Evolutionary conservation across 495 filamentous ascomycete genomes (phyloP).

Genomic region (Tuber microsphaerosporum): DNA sequence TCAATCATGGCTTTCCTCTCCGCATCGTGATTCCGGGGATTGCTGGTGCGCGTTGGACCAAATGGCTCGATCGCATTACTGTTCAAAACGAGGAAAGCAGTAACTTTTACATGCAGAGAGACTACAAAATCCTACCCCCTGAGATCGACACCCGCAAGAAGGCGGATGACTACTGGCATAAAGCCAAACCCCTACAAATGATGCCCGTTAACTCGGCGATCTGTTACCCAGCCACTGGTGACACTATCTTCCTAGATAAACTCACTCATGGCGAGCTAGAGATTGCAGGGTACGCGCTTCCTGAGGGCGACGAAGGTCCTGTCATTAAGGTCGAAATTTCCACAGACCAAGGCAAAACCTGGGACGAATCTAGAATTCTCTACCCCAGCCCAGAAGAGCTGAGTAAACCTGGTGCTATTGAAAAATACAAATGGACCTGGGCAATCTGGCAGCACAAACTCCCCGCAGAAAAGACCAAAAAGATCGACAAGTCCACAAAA

Average conservation of each 20-base stretch:
- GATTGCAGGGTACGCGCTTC: constrained; percentile 54
- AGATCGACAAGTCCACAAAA: constrained; percentile 41
- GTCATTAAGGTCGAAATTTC: constrained; percentile 51
- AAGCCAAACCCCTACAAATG: constrained; percentile 46
- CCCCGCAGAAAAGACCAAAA: constrained; percentile 36
- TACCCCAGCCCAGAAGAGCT: constrained; percentile 22
- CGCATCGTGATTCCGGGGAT: constrained; percentile 50
- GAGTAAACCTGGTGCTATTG: constrained; percentile 7
- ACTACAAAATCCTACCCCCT: constrained; percentile 52
- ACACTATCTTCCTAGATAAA: constrained; percentile 42
- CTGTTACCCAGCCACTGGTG: constrained; percentile 46
- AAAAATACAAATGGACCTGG: constrained; percentile 40
- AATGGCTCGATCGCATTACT: constrained; percentile 51
- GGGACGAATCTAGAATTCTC: constrained; percentile 48
- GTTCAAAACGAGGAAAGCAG: constrained; percentile 46
- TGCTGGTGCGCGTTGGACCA: constrained; percentile 50
- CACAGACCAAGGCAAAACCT: constrained; percentile 48
- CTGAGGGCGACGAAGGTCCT: constrained; percentile 50
- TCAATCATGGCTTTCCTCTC: constrained; percentile 50
- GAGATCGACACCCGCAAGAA: constrained; percentile 45
- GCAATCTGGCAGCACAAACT: constrained; percentile 36
- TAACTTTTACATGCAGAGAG: constrained; percentile 49
- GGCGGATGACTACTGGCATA: constrained; percentile 49
- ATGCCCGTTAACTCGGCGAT: constrained; percentile 53
- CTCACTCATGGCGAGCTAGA: constrained; percentile 44